Conservation (phyloP, 139 green algal genomes). For the Picochlorum sp. region DNA sequence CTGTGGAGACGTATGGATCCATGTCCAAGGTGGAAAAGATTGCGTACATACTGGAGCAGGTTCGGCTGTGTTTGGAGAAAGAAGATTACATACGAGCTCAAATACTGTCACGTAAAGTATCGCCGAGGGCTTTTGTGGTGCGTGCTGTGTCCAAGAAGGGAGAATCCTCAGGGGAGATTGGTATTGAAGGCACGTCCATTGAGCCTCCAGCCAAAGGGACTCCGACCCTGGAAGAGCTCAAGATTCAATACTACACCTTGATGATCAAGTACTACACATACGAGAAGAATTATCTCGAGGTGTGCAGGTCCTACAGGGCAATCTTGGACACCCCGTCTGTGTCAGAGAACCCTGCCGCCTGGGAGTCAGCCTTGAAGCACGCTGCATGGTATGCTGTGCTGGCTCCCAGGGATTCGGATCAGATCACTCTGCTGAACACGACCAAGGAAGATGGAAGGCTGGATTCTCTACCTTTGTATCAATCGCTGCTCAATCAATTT, state of each 20-base stretch:
- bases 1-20: conserved; percentile 96
- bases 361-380: conserved; percentile 41
- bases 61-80: conserved; percentile 74
- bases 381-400: conserved; percentile 87
- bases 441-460: conserved; percentile 71
- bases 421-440: conserved; percentile 68
- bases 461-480: conserved; percentile 69
- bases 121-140: conserved; percentile 69
- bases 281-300: conserved; percentile 85
- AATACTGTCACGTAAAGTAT: conserved; percentile 93
- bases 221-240: conserved; percentile 78
- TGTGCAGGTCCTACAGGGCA: conserved; percentile 69
- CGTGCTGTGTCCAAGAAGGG: conserved; percentile 42
- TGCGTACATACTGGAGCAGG: conserved; percentile 96
- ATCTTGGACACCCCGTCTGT: conserved; percentile 50
- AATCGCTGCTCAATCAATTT: conserved; percentile 81
- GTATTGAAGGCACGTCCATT: conserved; percentile 85
- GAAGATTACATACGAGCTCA: conserved; percentile 75
- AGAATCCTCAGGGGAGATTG: conserved; percentile 70
- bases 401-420: conserved; percentile 67
- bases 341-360: conserved; percentile 41
- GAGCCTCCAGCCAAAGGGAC: conserved; percentile 75
- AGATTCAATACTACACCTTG: conserved; percentile 87
- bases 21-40: conserved; percentile 99
- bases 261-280: conserved; percentile 85